Evolutionary conservation across 352 stramenopile genomes (phyloP), one percentile per base, ranked within the genome.

Genomic region (Globisporangium lucens): DNA sequence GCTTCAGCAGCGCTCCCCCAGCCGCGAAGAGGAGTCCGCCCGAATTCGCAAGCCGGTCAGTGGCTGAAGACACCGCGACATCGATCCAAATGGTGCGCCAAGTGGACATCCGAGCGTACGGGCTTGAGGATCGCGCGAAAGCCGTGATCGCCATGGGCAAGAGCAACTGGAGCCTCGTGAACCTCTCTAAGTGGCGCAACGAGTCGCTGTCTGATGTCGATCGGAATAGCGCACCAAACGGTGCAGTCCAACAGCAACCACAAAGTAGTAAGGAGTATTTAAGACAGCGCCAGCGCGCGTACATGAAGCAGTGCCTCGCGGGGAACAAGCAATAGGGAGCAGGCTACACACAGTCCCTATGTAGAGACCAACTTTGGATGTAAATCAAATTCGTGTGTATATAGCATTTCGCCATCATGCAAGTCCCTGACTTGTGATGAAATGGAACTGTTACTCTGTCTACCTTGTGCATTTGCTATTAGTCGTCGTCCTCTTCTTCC

Each of bases 111-210:
- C 75, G 73, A n/a, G 86, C 84, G 6, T 91, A 84, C 22, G 86
- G 82, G 15, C 76, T 94, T 3, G 86, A 94, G 73, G 86, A 94
- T 70, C 83, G 78, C n/a, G 84, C 84, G 0, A 76, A 90, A 47
- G 86, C 86, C 12, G 78, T 93, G 10, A 94, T 92, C 12, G 81
- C 82, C 10, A 71, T 67, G 27, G 72, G 71, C 24, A 79, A 64
- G 58, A 65, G 67, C 24, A 76, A 59, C 58, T 94, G 86, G 86
- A 79, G 75, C 57, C 77, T 94, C 38, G 72, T 68, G 8, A 81
- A 89, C 29, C 66, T 94, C 27, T 72, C 79, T 29, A 83, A 90
- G 57, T 94, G 86, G 86, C 79, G 86, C 27, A 74, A 79, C 61
- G 73, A 94, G 27, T 70, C 82, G 27, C 41, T 62, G 6, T 33